These are phyloP conservation scores for Neurospora pannonica DNA, from an alignment of 495 filamentous ascomycete species.

Conservation along the genomic window DNA sequence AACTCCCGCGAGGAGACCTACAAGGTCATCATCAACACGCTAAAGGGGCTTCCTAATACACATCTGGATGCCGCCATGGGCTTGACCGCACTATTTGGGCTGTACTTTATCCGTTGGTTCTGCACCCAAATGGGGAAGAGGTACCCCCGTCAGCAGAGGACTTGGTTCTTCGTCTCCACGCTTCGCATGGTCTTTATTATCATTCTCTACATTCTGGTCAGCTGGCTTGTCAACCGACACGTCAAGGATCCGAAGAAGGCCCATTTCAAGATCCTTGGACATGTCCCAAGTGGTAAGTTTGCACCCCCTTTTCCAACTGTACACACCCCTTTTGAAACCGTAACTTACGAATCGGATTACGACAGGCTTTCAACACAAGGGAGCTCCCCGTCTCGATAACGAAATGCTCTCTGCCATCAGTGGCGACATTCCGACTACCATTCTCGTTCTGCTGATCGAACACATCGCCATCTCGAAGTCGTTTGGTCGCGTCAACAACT, in stretches of 20 bases:
- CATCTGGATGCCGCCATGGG: constrained; percentile 46
- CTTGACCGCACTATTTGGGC: constrained; percentile 37
- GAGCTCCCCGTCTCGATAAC: constrained; percentile 24
- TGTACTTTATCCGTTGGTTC: constrained; percentile 39
- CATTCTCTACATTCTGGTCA: constrained; percentile 34
- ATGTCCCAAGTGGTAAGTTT: constrained; percentile 33
- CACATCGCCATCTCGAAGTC: constrained; percentile 48
- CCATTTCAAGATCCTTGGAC: constrained; percentile 33
- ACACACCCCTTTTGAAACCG: neutral
- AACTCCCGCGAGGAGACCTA: constrained; percentile 42
- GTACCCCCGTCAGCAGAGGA: constrained; percentile 28
- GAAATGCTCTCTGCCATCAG: constrained; percentile 25
- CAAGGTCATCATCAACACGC: constrained; percentile 42
- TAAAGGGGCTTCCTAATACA: constrained; percentile 34
- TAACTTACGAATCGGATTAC: neutral
- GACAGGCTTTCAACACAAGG: constrained; percentile 36
- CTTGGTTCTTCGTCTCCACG: constrained; percentile 35
- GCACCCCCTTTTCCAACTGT: neutral
- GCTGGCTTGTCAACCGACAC: constrained; percentile 26
- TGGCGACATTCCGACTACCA: constrained; percentile 26
- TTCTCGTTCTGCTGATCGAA: constrained; percentile 44
- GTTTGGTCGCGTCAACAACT: constrained; percentile 45
- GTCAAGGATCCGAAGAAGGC: constrained; percentile 17
- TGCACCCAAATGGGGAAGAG: constrained; percentile 33
- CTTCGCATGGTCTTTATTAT: constrained; percentile 37